Percentiles rank a stretch among this genome's conserved stretches.
Conservation (phyloP, 805 yeast genomes). For the Alloascoidea hylecoeti region DNA sequence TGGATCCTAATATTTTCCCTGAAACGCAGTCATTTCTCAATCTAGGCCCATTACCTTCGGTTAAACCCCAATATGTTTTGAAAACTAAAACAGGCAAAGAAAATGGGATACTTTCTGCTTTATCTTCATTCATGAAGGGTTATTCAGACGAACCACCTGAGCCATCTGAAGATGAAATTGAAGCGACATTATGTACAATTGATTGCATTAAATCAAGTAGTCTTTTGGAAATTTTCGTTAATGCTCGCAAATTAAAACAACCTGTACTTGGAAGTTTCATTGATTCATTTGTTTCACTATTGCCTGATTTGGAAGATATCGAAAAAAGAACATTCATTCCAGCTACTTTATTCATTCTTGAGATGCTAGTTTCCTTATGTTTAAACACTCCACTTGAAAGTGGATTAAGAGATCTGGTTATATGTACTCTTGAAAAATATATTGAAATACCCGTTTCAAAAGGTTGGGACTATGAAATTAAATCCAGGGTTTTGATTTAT, state of each 20-base stretch:
- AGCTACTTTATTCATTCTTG: not conserved
- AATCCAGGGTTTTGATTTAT: not conserved
- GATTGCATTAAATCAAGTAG: slow-evolving; percentile 72
- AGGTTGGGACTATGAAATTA: too few relatives aligned
- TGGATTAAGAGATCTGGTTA: not conserved
- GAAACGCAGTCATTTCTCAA: slow-evolving; percentile 47
- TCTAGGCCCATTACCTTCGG: slow-evolving; percentile 40
- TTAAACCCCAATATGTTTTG: slow-evolving; percentile 53
- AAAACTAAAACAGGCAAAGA: slow-evolving; percentile 55
- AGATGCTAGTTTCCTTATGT: not conserved
- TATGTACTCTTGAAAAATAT: not conserved
- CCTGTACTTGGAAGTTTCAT: slow-evolving; percentile 17
- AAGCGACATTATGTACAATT: slow-evolving; percentile 64
- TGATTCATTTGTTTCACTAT: slow-evolving; percentile 17
- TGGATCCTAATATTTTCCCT: slow-evolving; percentile 28
- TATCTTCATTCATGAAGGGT: slow-evolving; percentile 86
- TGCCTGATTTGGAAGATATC: slow-evolving; percentile 12
- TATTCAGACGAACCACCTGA: slow-evolving; percentile 76
- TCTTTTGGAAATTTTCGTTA: slow-evolving; percentile 38
- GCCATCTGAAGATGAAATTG: slow-evolving; percentile 89
- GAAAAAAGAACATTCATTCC: not conserved
- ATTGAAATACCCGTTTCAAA: too few relatives aligned
- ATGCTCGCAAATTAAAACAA: slow-evolving; percentile 24
- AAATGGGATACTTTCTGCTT: slow-evolving; percentile 72
- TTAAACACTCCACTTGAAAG: not conserved